These are phyloP conservation scores for Lentinula edodes DNA, from an alignment of 768 basidiomycete genomes.

Conservation along the genomic window DNA sequence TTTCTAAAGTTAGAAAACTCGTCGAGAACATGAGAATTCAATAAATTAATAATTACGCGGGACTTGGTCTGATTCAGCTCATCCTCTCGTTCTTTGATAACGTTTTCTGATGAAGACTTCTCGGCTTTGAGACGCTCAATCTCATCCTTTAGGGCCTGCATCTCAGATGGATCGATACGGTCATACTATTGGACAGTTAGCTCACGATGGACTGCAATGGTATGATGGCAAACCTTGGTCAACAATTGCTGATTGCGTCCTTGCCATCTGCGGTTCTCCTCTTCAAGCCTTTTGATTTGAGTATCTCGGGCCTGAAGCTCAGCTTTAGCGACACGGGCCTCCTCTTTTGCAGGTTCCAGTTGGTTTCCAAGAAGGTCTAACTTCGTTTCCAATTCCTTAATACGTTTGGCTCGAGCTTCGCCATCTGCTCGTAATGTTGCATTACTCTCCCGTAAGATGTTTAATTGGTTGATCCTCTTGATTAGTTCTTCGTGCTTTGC, in stretches of 20 bases:
- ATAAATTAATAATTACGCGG: conserved; percentile 21
- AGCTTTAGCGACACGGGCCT: conserved; percentile 59
- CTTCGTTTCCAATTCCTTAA: conserved; percentile 60
- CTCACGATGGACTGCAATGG: background rate
- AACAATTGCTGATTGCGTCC: conserved; percentile 77
- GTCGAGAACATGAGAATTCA: conserved; percentile 7
- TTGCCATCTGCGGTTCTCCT: conserved; percentile 79
- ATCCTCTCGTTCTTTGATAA: conserved; percentile 24
- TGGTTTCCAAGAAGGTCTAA: conserved; percentile 53
- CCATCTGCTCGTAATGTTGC: conserved; percentile 75
- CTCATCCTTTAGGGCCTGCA: conserved; percentile 75
- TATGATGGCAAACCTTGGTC: conserved; percentile 53
- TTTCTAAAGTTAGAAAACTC: background rate
- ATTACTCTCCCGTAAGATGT: conserved; percentile 84
- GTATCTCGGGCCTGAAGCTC: conserved; percentile 68
- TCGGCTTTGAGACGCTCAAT: conserved; percentile 47
- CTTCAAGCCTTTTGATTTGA: conserved; percentile 67
- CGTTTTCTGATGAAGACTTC: conserved; percentile 17
- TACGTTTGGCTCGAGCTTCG: conserved; percentile 63
- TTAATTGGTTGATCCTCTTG: conserved; percentile 82
- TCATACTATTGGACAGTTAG: conserved; percentile 52
- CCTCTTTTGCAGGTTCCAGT: conserved; percentile 71
- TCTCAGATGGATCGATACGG: conserved; percentile 81
- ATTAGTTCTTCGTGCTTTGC: conserved; percentile 80
- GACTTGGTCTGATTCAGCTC: conserved; percentile 18